Conservation (phyloP, 805 yeast species). For the Yarrowia sp. region DNA sequence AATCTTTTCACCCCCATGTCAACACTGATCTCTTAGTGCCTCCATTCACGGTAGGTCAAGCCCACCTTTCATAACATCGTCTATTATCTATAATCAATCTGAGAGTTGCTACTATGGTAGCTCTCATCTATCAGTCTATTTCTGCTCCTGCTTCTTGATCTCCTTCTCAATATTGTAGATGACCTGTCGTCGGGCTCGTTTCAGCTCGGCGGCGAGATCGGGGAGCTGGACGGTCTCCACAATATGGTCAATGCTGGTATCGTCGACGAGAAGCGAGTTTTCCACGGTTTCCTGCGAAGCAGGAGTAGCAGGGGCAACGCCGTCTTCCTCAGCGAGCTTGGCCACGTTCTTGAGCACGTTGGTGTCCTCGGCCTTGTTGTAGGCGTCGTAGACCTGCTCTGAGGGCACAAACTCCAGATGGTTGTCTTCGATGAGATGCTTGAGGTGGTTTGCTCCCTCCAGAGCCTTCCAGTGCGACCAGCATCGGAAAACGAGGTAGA, state of each 20-base stretch:
- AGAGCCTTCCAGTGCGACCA: slow-evolving; percentile 85
- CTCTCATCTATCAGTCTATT: background rate
- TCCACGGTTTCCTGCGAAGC: background rate
- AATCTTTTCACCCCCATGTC: too few relatives aligned
- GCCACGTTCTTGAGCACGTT: slow-evolving; percentile 18
- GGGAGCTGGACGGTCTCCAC: slow-evolving; percentile 54
- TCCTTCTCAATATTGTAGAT: slow-evolving; percentile 38
- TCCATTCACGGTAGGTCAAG: too few relatives aligned
- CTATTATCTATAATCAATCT: slow-evolving; percentile 10
- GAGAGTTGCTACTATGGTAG: background rate
- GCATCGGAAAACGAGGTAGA: slow-evolving; percentile 78
- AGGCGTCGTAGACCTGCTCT: slow-evolving; percentile 42
- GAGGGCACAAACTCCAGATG: slow-evolving; percentile 49
- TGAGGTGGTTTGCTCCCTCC: slow-evolving; percentile 73
- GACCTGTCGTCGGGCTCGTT: slow-evolving; percentile 46
- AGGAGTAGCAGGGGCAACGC: background rate
- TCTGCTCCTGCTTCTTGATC: slow-evolving; percentile 5
- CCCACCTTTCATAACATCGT: background rate
- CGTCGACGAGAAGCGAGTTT: slow-evolving; percentile 51
- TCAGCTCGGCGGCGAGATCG: slow-evolving; percentile 45
- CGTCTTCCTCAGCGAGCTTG: background rate
- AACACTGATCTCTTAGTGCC: too few relatives aligned
- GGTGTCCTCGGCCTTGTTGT: slow-evolving; percentile 49
- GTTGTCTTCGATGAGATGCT: slow-evolving; percentile 58
- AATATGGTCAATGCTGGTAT: slow-evolving; percentile 56